Base-by-base conservation (phyloP, 371 early-diverging fungal genomes). In the Mucor indicus region DNA sequence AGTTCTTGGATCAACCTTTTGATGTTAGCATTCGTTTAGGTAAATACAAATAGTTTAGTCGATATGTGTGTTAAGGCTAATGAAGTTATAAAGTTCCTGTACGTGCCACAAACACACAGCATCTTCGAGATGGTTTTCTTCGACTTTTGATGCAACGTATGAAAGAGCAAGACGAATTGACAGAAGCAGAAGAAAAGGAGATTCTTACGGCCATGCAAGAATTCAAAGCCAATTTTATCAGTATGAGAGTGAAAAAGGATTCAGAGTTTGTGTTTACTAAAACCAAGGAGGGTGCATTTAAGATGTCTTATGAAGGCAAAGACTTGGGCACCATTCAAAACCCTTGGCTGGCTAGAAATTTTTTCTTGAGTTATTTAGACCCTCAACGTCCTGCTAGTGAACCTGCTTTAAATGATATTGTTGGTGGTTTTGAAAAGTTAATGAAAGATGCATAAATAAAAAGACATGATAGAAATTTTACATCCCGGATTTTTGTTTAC, bases 41-140 rank as follows among this genome's bases (percentile, higher is more conserved):
- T 67, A 64, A 53, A 37, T 31, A 16, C 2, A 1, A 36, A 36
- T 7, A 27, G 11, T 4, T 35, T 12, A 22, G 10, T 9, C 25
- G 3, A 50, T 22, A 1, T 13, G 1, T 1, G n/a, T 25, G 11
- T 10, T 31, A 23, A 29, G 4, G 38, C 4, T n/a, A 15, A 9
- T 33, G 6, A 11, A 4, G n/a, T 33, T 9, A 11, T 13, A n/a
- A 27, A 33, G 84, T 72, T 0, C 86, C 89, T 20, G 72, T 72
- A 11, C 77, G 81, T 21, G 57, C 67, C 33, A 85, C 89, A 3
- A 80, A 80, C 44, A 83, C 81, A 1, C 81, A 83, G 20, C 89
- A 88, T 64, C 55, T 88, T 31, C 80, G 89, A 5, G 86, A 88
- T 55, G 87, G 89, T 0, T 85, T 88, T 55, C 67, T 82, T 8